Base-by-base conservation (phyloP, 1,284 basidiomycete species). In the Cryptococcus sp. region DNA sequence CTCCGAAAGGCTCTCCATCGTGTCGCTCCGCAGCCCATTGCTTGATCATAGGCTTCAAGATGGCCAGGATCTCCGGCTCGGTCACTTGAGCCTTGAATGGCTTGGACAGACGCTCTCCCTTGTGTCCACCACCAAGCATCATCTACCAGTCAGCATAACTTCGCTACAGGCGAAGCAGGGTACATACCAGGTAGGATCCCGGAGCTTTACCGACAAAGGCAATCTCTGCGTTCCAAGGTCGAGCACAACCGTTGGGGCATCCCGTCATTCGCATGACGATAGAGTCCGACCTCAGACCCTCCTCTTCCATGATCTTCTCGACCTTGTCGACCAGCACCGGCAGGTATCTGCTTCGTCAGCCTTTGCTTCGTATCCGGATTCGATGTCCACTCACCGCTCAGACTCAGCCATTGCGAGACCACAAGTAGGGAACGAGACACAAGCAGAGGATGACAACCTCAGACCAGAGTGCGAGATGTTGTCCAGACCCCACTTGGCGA, bases 201-300 rank as follows among this genome's bases (percentile, higher is more conserved):
- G 87, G 90, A 0, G 94, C 93, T 75, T 97, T 98, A 45, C 94
- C 94, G 41, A 98, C 85, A 62, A 98, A 97, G 0, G 90, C 93
- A 33, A 97, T 80, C 77, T 98, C 93, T 78, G 86, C 94, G 48
- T 94, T 77, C 75, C 94, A 97, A n/a, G 94, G 93, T 53, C 93
- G 79, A 10, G 90, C 87, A 68, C 91, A 93, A 47, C 89, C 91
- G 67, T 94, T 94, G 11, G 91, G 91, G 68, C 91, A 94, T 35
- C 91, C 90, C 16, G 90, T 93, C 94, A 97, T 97, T 51, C 94
- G 83, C 90, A 97, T 95, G 50, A 95, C 84, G 58, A 97, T 93
- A 2, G 88, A 85, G 71, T 97, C 92, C 68, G 92, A 86, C 47
- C 90, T 81, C 40, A 98, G 77, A 23, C 94, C 94, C 59, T 84